Percentiles rank a stretch among this genome's conserved stretches.
These are phyloP conservation scores for Omphalea diandra DNA, from an alignment of 441 rosid genomes.

Conservation along the genomic window DNA sequence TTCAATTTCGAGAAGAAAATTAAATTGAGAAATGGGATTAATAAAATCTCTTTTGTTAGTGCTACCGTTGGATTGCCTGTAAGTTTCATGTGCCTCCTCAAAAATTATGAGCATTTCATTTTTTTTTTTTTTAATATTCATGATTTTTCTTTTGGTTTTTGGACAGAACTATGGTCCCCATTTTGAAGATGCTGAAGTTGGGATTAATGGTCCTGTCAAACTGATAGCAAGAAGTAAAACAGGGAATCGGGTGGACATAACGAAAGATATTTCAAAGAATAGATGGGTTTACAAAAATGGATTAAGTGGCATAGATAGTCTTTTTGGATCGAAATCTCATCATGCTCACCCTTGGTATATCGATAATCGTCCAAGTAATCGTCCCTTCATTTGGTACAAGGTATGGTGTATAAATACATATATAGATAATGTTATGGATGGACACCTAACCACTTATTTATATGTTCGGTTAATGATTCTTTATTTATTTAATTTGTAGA, in stretches of 20 bases:
- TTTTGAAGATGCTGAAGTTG: slow-evolving; percentile 38
- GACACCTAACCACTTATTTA: too few species aligned
- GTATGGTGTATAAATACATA: too few species aligned
- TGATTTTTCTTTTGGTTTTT: neutral
- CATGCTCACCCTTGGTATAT: slow-evolving; percentile 19
- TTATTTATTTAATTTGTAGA: slow-evolving; percentile 22
- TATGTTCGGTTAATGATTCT: neutral
- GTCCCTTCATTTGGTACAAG: slow-evolving; percentile 48
- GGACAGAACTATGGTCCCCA: slow-evolving; percentile 51
- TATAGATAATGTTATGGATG: too few species aligned
- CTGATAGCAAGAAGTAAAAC: slow-evolving; percentile 5
- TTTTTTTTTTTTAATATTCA: neutral
- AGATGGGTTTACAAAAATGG: slow-evolving; percentile 60
- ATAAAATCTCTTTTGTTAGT: slow-evolving; percentile 49
- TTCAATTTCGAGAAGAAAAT: slow-evolving; percentile 38
- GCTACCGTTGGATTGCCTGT: slow-evolving; percentile 57
- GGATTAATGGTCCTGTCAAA: slow-evolving; percentile 52
- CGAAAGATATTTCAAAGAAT: slow-evolving; percentile 43
- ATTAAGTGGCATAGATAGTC: slow-evolving; percentile 33
- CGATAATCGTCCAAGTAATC: slow-evolving; percentile 16
- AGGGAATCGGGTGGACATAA: slow-evolving; percentile 31
- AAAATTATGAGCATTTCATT: too few species aligned
- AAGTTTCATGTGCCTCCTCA: too few species aligned
- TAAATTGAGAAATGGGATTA: slow-evolving; percentile 39
- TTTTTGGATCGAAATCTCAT: neutral